Evolutionary conservation across 2,329 filamentous ascomycete species (phyloP).

Genomic region (Aspergillus glaucus): DNA sequence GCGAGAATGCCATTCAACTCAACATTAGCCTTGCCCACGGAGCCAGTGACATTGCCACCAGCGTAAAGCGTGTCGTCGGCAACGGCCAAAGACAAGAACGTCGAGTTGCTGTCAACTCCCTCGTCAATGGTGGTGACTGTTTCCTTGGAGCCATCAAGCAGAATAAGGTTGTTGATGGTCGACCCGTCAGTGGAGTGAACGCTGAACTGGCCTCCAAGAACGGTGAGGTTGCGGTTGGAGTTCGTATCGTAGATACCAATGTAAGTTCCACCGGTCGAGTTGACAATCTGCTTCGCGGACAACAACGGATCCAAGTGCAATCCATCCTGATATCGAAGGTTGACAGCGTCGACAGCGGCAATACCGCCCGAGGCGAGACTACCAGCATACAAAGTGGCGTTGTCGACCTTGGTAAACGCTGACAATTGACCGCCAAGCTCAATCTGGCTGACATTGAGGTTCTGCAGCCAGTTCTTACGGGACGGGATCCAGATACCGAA

Average conservation of each 20-base stretch:
- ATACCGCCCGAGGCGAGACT: constrained; percentile 71
- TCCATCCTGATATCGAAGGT: constrained; percentile 45
- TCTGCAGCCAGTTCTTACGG: constrained; percentile 77
- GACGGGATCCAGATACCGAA: constrained; percentile 93
- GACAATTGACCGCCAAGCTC: constrained; percentile 67
- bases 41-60: constrained; percentile 71
- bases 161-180: constrained; percentile 68
- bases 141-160: constrained; percentile 72
- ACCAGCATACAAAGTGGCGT: constrained; percentile 67
- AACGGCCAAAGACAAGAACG: constrained; percentile 65
- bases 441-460: constrained; percentile 60
- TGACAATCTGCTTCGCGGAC: constrained; percentile 43
- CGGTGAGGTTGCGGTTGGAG: constrained; percentile 69
- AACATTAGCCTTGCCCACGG: constrained; percentile 54
- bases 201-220: constrained; percentile 81
- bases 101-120: constrained; percentile 64
- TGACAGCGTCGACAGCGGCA: constrained; percentile 65
- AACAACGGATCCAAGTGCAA: constrained; percentile 36
- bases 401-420: constrained; percentile 57
- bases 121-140: constrained; percentile 60
- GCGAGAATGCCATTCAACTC: constrained; percentile 67
- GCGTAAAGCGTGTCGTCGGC: constrained; percentile 67
- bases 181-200: constrained; percentile 63
- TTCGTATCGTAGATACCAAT: constrained; percentile 71
- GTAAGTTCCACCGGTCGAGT: constrained; percentile 43